These are phyloP conservation scores for Sideroxylon spinosum DNA, from an alignment of 179 eudicot species.

Conservation along the genomic window DNA sequence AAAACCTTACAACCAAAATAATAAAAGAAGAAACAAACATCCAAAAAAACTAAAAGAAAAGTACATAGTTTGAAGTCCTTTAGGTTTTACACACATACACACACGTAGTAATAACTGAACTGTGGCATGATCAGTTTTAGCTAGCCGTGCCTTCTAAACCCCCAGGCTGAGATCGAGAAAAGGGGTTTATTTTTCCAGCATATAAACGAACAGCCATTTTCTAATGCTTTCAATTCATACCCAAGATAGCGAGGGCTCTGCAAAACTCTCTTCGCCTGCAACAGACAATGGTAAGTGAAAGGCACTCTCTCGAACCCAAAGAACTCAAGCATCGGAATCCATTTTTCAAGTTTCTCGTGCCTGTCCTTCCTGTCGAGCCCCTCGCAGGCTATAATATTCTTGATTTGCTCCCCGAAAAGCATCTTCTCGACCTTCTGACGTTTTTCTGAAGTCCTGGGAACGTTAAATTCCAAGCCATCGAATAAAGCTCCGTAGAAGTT, in stretches of 20 bases:
- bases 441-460: conserved; percentile 48
- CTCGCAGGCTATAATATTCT: conserved; percentile 79
- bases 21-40: not conserved
- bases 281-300: conserved; percentile 56
- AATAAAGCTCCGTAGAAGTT: conserved; percentile 74
- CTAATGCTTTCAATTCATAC: conserved; percentile 48
- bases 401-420: conserved; percentile 77
- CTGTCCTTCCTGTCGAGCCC: conserved; percentile 68
- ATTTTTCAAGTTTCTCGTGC: conserved; percentile 81
- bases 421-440: conserved; percentile 72
- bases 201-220: conserved; percentile 55
- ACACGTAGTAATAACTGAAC: not conserved
- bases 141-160: conserved; percentile 43
- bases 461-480: conserved; percentile 64
- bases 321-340: conserved; percentile 66
- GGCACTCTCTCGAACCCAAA: conserved; percentile 58
- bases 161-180: conserved; percentile 72
- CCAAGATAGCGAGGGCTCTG: conserved; percentile 58
- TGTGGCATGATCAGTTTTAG: too few species aligned
- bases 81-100: not conserved
- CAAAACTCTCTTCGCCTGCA: conserved; percentile 59
- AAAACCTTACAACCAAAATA: not conserved
- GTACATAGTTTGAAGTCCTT: not conserved
- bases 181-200: conserved; percentile 84
- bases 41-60: too few species aligned